phyloP scores from a whole-genome alignment of 208 protist species.

The Acanthamoeba healyi region DNA sequence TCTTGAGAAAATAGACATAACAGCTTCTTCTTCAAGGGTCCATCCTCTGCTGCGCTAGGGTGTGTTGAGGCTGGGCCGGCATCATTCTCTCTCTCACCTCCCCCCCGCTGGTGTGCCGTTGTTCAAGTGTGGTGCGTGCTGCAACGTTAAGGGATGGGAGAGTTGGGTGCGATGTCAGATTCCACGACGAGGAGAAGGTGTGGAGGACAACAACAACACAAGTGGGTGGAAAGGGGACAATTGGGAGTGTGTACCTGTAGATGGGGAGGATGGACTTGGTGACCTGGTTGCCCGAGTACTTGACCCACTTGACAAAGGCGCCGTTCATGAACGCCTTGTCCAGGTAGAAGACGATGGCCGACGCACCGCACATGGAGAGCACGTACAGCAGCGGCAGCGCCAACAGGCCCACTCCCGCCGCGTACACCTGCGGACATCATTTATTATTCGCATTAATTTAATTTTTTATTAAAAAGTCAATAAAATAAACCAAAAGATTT shows the following conservation, averaged over 20 bases:
- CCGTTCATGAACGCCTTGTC: constrained; percentile 27
- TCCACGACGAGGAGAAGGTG: background rate
- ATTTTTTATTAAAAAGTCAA: too few species aligned
- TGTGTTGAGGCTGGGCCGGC: too few species aligned
- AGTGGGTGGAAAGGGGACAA: background rate
- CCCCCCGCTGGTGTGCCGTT: too few species aligned
- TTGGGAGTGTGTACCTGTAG: background rate
- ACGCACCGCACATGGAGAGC: constrained; percentile 2
- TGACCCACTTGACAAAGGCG: constrained; percentile 55
- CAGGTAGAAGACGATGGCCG: constrained; percentile 3
- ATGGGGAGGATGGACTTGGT: constrained; percentile 56
- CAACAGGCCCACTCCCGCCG: constrained; percentile 15
- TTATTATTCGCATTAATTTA: too few species aligned
- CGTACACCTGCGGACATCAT: constrained; percentile 6
- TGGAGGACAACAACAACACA: background rate
- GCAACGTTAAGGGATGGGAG: too few species aligned
- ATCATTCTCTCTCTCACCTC: too few species aligned
- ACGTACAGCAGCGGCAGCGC: constrained; percentile 50
- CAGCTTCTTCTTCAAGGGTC: background rate
- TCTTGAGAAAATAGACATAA: background rate
- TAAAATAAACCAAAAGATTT: background rate
- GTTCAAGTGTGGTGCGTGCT: too few species aligned
- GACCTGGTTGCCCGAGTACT: constrained; percentile 64
- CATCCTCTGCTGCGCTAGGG: too few species aligned
- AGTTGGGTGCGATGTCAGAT: too few species aligned